Base-by-base conservation (phyloP, 192 early-diverging fungal species). In the Backusella circina region DNA sequence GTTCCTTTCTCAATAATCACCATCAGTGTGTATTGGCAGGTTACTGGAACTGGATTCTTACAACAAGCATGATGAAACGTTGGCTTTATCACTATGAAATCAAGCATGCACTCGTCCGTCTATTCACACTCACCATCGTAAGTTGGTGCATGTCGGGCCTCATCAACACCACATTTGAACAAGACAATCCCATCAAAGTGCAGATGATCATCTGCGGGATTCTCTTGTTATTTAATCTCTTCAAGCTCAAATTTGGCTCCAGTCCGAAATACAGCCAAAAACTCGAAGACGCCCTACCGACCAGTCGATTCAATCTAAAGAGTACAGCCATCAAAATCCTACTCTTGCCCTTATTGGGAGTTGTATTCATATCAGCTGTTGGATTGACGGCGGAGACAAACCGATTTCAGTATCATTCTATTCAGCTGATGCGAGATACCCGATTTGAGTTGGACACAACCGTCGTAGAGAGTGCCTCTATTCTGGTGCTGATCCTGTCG, bases 41-140 rank as follows among this genome's bases (percentile, higher is more conserved):
- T 36, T 82, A 86, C 47, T 90, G 88, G 88, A 86, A 86, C 70
- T 86, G 80, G 70, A 84, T 85, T 70, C 57, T 90, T 10, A 84
- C 84, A 7, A 88, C 84, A 23, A 84, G 84, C 73, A 80, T 90
- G 80, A 87, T 86, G 72, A 81, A 85, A 23, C 77, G 88, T 39
- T 90, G 87, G 88, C 82, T 88, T 35, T 87, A 84, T 66, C 84
- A 86, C 76, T 88, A 90, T 54, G 88, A 90, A 57, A 79, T 86
- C 4, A 82, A 77, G 1, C 84, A 81, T 32, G 83, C 87, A 35
- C 81, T 88, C 28, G 79, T 87, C 50, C 87, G 88, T 9, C 72
- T 90, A 23, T 81, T 88, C 36, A 87, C 86, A 0, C 77, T 90
- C 10, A 85, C 80, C 18, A 82, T 82, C 23, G 80, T 90, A 15